phyloP scores from a whole-genome alignment of 371 early-diverging fungal species.

The Actinomortierella ambigua region DNA sequence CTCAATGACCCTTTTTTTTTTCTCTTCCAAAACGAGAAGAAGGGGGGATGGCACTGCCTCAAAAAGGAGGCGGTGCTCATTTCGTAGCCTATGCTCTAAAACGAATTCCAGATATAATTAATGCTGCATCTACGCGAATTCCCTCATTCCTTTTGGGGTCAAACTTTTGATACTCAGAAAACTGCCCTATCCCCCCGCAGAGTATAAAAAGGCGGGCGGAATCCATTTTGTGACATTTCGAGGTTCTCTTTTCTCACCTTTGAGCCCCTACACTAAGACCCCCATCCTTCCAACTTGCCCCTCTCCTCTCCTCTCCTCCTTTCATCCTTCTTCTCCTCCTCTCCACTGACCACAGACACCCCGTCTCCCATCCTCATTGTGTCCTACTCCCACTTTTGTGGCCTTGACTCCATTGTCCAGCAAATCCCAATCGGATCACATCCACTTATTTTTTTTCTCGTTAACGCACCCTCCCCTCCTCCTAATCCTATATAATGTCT shows the following conservation, averaged over 20 bases:
- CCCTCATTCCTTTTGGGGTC: no score
- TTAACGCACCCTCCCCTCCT: slow-evolving; percentile 1
- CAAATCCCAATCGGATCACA: slow-evolving; percentile 8
- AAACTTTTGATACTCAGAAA: background rate
- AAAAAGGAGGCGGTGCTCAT: no score
- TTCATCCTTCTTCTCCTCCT: background rate
- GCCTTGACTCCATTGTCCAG: slow-evolving; percentile 11
- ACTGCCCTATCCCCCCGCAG: background rate
- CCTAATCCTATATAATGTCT: slow-evolving; percentile 24
- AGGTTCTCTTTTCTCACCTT: background rate
- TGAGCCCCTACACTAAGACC: background rate
- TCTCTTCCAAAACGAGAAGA: no score
- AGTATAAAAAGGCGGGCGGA: background rate
- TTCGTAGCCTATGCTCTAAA: no score
- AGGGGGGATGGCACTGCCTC: no score
- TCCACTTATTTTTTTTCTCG: slow-evolving; percentile 7
- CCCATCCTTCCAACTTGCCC: slow-evolving; percentile 8
- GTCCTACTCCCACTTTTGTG: background rate
- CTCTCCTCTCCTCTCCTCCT: background rate
- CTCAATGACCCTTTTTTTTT: no score
- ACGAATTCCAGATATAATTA: no score
- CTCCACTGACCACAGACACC: no score
- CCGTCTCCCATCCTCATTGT: background rate
- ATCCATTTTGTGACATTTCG: background rate
- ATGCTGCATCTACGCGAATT: no score